Base-by-base conservation (phyloP, 2,329 filamentous ascomycete genomes). In the Bipolaris cookei region DNA sequence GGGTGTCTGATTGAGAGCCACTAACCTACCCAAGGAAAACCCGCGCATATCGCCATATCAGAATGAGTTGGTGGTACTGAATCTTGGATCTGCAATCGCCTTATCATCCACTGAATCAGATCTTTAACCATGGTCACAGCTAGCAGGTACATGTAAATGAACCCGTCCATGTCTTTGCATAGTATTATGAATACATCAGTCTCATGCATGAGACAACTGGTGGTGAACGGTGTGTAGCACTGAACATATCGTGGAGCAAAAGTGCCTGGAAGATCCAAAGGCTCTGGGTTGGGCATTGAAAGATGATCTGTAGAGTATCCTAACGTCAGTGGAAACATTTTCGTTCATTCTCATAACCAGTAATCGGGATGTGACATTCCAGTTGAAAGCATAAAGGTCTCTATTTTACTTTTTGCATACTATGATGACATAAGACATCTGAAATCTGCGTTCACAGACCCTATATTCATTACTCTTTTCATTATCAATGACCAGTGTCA, bases 401-500 rank as follows among this genome's bases (percentile, higher is more conserved):
- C 0, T 8, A 20, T 18, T 1, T 48, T 52, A 54, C 54, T 44
- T 52, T 52, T 28, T 50, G 44, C 50, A 57, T 54, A 2, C 44
- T 55, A 16, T 53, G 51, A 25, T 62, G 47, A n/a, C 55, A 58
- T 18, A 51, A 28, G 13, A 43, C 43, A 34, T 38, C 53, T 49
- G 46, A 59, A 37, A 61, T 37, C 25, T 53, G 42, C n/a, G 43
- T 42, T 42, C 8, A 57, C 52, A 4, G 42, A 56, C 54, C 34
- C 54, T n/a, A 20, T 13, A 42, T 37, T n/a, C 11, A 39, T 25
- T 11, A 49, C 4, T 2, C 16, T 44, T 3, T 39, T 42, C 35
- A 56, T 47, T 6, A 16, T 11, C 18, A 51, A 48, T 18, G 47
- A 54, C 44, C 51, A 61, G n/a, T 51, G 47, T 49, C 58, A 61